Conservation (phyloP, 257 asterid species). For the Nicotiana benthamiana region DNA sequence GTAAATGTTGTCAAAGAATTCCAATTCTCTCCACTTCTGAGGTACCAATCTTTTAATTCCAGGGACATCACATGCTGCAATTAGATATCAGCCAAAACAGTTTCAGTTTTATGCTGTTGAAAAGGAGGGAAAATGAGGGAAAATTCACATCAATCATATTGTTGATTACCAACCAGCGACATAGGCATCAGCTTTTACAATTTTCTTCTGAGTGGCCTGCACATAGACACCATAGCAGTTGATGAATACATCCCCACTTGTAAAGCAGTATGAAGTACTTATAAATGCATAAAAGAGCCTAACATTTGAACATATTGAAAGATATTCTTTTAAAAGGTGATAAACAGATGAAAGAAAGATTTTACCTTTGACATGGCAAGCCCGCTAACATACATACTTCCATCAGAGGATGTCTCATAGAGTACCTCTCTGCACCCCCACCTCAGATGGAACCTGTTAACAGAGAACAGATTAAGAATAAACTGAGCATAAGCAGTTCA, state of each 20-base stretch:
- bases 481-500: conserved; percentile 1
- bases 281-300: background rate
- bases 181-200: conserved; percentile 85
- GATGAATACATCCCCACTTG: background rate
- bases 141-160: conserved; percentile 5
- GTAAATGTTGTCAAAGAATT: conserved; percentile 84
- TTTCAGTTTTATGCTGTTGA: conserved; percentile 3
- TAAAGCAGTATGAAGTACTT: background rate
- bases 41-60: conserved; percentile 93
- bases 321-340: background rate
- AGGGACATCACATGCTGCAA: conserved; percentile 97
- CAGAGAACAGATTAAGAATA: conserved; percentile 12
- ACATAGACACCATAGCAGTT: conserved; percentile 8
- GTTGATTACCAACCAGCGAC: conserved; percentile 70
- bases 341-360: background rate
- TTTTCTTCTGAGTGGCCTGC: conserved; percentile 94
- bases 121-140: conserved; percentile 11
- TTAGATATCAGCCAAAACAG: conserved; percentile 1
- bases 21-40: conserved; percentile 70
- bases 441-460: conserved; percentile 81
- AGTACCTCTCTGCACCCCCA: conserved; percentile 99
- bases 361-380: conserved; percentile 89
- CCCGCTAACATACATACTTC: conserved; percentile 63
- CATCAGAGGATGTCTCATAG: conserved; percentile 70
- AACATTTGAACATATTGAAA: background rate